These are phyloP conservation scores for Ascocoryne sarcoides DNA, from an alignment of 2,329 filamentous ascomycete species.

Conservation along the genomic window DNA sequence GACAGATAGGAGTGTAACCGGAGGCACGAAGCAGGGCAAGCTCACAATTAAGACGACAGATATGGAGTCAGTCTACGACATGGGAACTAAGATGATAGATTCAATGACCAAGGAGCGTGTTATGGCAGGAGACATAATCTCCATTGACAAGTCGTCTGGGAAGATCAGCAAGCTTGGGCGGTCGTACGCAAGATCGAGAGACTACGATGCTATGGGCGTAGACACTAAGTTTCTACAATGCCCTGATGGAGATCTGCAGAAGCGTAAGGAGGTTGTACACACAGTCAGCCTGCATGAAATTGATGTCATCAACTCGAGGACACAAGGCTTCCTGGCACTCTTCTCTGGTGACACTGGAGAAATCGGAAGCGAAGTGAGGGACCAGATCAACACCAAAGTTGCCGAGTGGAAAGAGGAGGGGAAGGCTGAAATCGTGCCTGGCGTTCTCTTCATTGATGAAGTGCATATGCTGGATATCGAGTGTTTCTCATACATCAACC, in stretches of 20 bases:
- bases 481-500: constrained; percentile 98
- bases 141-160: constrained; percentile 95
- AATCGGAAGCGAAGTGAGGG: constrained; percentile 91
- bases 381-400: constrained; percentile 99
- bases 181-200: constrained; percentile 86
- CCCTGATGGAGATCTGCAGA: constrained; percentile 93
- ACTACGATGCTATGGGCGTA: constrained; percentile 98
- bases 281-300: constrained; percentile 97
- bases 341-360: constrained; percentile 98
- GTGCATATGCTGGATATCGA: constrained; percentile 99
- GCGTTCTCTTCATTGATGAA: constrained; percentile 96
- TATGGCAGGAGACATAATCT: constrained; percentile 97
- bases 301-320: constrained; percentile 97
- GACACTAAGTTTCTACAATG: constrained; percentile 98
- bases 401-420: constrained; percentile 99
- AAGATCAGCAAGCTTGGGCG: constrained; percentile 96
- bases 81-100: constrained; percentile 99
- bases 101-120: constrained; percentile 99
- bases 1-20: constrained; percentile 93
- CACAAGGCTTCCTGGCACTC: constrained; percentile 94
- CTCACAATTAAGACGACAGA: constrained; percentile 99
- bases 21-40: constrained; percentile 96
- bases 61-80: constrained; percentile 99
- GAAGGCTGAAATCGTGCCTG: constrained; percentile 95
- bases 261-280: constrained; percentile 93